Evolutionary conservation across 2,329 filamentous ascomycete species (phyloP), one percentile per base, ranked within the genome.

Genomic region (Ascochyta rabiei): DNA sequence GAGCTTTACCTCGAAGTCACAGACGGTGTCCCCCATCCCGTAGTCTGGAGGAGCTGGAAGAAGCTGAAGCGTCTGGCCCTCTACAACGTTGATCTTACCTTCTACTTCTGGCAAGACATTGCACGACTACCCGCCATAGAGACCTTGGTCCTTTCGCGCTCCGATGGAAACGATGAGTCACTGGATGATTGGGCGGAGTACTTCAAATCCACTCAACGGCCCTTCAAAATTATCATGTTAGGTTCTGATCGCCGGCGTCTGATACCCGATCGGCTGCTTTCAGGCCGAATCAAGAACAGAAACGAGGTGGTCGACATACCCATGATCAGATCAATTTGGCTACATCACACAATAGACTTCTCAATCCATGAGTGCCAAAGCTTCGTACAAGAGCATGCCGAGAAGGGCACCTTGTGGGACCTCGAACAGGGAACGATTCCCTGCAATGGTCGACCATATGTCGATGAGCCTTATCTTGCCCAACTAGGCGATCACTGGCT

Each of bases 11-110:
- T 82, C 50, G 70, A 69, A 42, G 56, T 75, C 0, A 48, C 54
- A 16, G 57, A 48, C 13, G 46, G 54, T 6, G 53, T 39, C 18
- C 48, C 50, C 28, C 68, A 70, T 21, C 60, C 71, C 16, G 71
- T 72, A 9, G 73, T 80, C 3, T 82, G 80, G 80, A 68, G 68
- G 30, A 48, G 73, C 9, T 82, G 79, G 78, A 75, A 75, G 7
- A 70, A 74, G 4, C 69, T 83, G 21, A 68, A 68, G 63, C 73
- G 72, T 2, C 66, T 83, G 15, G 76, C 74, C 33, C 68, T 83
- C 16, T 81, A 80, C 56, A 75, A 75, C 19, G 75, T 74, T 3
- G 70, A 76, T 55, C 73, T 71, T 9, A 71, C 75, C 49, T 69
- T 66, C 60, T 66, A 43, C 9, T 69, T 69, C 47, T 68, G 61